Evolutionary conservation across 202 grass and related monocot genomes (phyloP).

Genomic region (Setaria italica): DNA sequence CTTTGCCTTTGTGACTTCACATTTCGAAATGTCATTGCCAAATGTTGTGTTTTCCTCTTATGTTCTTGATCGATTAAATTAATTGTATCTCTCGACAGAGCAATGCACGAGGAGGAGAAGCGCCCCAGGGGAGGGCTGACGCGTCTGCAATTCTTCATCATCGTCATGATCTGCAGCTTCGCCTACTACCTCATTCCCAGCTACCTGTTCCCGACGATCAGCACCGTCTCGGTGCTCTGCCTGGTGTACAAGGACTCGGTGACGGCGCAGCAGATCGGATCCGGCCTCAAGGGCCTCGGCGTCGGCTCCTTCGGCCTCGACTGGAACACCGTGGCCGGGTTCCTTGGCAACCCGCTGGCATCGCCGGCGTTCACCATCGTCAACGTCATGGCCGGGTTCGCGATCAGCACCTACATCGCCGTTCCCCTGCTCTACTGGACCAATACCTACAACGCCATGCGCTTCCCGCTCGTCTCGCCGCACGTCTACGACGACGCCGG

Average conservation of each 20-base stretch:
- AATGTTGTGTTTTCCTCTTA: neutral
- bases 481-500: constrained; percentile 51
- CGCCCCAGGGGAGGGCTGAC: constrained; percentile 52
- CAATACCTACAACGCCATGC: constrained; percentile 60
- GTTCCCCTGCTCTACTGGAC: constrained; percentile 59
- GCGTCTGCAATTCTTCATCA: constrained; percentile 76
- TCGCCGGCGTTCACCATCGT: constrained; percentile 66
- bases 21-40: neutral
- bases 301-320: constrained; percentile 76
- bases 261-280: constrained; percentile 73
- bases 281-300: constrained; percentile 66
- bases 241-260: constrained; percentile 65
- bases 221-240: constrained; percentile 66
- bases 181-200: constrained; percentile 74
- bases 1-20: neutral
- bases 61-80: neutral
- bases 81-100: constrained; percentile 37
- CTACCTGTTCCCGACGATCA: constrained; percentile 76
- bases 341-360: constrained; percentile 68
- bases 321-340: constrained; percentile 61
- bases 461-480: constrained; percentile 65
- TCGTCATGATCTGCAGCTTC: constrained; percentile 60
- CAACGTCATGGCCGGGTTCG: constrained; percentile 67
- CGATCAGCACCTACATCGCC: constrained; percentile 43
- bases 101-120: constrained; percentile 75